Evolutionary conservation across 768 basidiomycete genomes (phyloP), one percentile per base, ranked within the genome.

Genomic region (Pholiota molesta): DNA sequence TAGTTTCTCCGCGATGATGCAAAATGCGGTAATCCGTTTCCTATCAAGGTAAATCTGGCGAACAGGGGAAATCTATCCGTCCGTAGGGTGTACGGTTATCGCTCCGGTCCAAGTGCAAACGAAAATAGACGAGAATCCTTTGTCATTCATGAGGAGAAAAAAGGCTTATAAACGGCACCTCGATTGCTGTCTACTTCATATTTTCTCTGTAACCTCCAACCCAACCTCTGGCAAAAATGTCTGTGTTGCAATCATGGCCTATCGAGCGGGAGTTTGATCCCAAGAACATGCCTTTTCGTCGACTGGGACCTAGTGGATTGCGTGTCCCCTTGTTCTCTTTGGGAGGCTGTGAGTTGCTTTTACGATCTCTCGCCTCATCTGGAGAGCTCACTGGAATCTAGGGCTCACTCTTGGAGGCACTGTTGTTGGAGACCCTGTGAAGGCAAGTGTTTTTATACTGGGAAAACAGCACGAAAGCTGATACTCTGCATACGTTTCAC

Each of bases 311-410:
- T 33, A 84, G 82, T 60, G 89, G 89, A 17, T 75, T 90, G 53
- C 78, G 87, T 54, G 89, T 91, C 26, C 84, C 88, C 17, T 69
- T 88, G 33, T 86, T 92, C 73, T 86, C 86, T 11, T 79, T 89
- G 54, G 91, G 89, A 62, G 86, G 86, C 75, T 90, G 88, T 86
- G 39, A 62, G 76, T 61, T 26, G 11, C 14, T 29, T 26, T 57
- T 17, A 40, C 39, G 17, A n/a, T 11, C 4, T 17, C 3, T 31
- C 31, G 23, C 28, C n/a, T 29, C 2, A 19, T 47, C 52, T 31
- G 17, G 35, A 31, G 13, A n/a, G 26, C 49, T 57, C 16, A 60
- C 40, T 51, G 21, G 9, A 21, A 44, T 58, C 21, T 47, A 77
- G 75, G 77, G 86, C 73, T 89, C 45, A 88, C 87, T 52, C 75